Evolutionary conservation across 164 flowering plant genomes (phyloP).

Genomic region (Aristolochia fimbriata): DNA sequence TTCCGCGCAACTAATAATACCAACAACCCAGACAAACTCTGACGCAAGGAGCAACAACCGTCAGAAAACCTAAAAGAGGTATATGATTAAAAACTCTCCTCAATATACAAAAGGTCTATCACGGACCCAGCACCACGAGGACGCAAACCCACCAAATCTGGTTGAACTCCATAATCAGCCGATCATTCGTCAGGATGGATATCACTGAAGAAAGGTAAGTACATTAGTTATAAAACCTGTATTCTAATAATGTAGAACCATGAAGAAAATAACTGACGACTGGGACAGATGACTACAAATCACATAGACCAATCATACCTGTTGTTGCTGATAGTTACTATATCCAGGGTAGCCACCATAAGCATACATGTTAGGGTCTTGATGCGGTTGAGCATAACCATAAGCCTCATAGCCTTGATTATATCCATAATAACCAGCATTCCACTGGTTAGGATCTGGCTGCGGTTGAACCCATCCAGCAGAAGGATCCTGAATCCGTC

Average conservation of each 20-base stretch:
- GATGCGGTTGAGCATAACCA: slow-evolving; percentile 56
- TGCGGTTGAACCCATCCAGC: slow-evolving; percentile 34
- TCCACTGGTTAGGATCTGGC: slow-evolving; percentile 55
- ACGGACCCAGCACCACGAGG: too few relatives aligned
- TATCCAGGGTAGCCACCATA: slow-evolving; percentile 57
- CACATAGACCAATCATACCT: slow-evolving; percentile 14
- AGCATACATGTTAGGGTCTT: slow-evolving; percentile 60
- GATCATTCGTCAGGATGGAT: too few relatives aligned
- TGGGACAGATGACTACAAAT: not conserved
- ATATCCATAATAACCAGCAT: slow-evolving; percentile 49
- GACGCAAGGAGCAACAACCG: too few relatives aligned
- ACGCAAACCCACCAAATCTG: too few relatives aligned
- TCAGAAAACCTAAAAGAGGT: too few relatives aligned
- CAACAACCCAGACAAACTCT: too few relatives aligned
- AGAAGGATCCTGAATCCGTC: slow-evolving; percentile 6
- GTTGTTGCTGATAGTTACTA: slow-evolving; percentile 54
- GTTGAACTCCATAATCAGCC: too few relatives aligned
- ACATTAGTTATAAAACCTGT: too few relatives aligned
- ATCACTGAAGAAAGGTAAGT: too few relatives aligned
- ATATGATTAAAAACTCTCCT: too few relatives aligned
- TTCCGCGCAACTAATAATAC: too few relatives aligned
- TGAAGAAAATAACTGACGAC: not conserved
- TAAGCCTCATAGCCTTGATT: slow-evolving; percentile 53
- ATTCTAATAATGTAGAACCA: not conserved
- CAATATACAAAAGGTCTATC: too few relatives aligned